phyloP scores from a whole-genome alignment of 352 stramenopile genomes.

The Phytophthora brassicae region DNA sequence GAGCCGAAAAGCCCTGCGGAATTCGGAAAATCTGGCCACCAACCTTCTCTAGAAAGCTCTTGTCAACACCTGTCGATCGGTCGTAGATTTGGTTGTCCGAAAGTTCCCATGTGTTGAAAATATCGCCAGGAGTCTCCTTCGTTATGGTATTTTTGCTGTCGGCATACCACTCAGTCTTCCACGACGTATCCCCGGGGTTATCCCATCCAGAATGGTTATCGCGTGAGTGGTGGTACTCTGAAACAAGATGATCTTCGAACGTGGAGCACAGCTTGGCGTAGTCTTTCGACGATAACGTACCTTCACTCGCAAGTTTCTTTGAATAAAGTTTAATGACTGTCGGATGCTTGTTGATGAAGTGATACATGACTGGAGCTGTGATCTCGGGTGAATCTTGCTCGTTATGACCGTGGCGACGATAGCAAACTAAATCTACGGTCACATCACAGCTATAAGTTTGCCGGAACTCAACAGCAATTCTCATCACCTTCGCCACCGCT shows the following conservation, averaged over 20 bases:
- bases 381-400: constrained; percentile 93
- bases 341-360: constrained; percentile 87
- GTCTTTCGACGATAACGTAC: constrained; percentile 48
- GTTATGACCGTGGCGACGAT: constrained; percentile 98
- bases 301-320: constrained; percentile 66
- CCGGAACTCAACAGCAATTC: constrained; percentile 89
- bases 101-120: constrained; percentile 16
- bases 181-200: constrained; percentile 65
- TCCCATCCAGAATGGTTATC: constrained; percentile 77
- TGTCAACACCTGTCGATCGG: constrained; percentile 71
- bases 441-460: constrained; percentile 95
- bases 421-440: constrained; percentile 99
- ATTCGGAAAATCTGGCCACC: constrained; percentile 79
- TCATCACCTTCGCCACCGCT: constrained; percentile 90
- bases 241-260: constrained; percentile 65
- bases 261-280: constrained; percentile 52
- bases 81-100: constrained; percentile 40
- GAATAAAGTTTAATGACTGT: constrained; percentile 79
- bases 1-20: constrained; percentile 77
- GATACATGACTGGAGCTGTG: constrained; percentile 90
- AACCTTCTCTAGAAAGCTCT: constrained; percentile 71
- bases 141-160: constrained; percentile 27
- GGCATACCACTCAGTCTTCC: constrained; percentile 63
- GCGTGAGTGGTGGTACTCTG: constrained; percentile 76
- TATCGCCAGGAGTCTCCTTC: neutral